These are phyloP conservation scores for Nakazawaea pomicola DNA, from an alignment of 805 yeast genomes.

Conservation along the genomic window DNA sequence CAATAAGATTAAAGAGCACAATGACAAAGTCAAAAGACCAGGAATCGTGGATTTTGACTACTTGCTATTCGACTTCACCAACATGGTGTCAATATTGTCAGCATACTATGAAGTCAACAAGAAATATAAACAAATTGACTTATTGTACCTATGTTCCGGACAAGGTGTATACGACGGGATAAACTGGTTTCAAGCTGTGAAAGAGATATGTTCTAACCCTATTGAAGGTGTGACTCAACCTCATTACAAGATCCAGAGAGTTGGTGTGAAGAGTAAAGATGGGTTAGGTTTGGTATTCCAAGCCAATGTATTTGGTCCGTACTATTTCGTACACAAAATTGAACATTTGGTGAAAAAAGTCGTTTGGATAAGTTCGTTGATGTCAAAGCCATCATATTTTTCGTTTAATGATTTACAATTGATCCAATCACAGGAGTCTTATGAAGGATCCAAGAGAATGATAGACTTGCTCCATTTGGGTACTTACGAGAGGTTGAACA, in stretches of 20 bases:
- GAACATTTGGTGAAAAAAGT: constrained; percentile 50
- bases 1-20: constrained; percentile 43
- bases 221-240: constrained; percentile 85
- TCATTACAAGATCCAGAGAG: constrained; percentile 74
- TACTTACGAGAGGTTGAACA: constrained; percentile 46
- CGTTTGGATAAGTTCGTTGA: constrained; percentile 82
- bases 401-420: constrained; percentile 75
- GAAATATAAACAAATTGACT: constrained; percentile 66
- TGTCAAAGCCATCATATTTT: constrained; percentile 71
- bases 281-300: constrained; percentile 86
- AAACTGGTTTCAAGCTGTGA: constrained; percentile 75
- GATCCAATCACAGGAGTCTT: constrained; percentile 57
- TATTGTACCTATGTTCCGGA: constrained; percentile 82
- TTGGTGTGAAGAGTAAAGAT: constrained; percentile 73
- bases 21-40: constrained; percentile 32
- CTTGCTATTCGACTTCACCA: constrained; percentile 79
- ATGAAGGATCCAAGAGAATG: constrained; percentile 88
- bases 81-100: constrained; percentile 77
- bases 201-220: constrained; percentile 63
- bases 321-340: constrained; percentile 70
- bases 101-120: constrained; percentile 69
- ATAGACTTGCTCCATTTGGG: constrained; percentile 81
- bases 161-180: constrained; percentile 85
- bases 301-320: constrained; percentile 96
- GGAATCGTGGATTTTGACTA: constrained; percentile 82